Evolutionary conservation across 208 protist species (phyloP).

Genomic region (Leishmania tropica): DNA sequence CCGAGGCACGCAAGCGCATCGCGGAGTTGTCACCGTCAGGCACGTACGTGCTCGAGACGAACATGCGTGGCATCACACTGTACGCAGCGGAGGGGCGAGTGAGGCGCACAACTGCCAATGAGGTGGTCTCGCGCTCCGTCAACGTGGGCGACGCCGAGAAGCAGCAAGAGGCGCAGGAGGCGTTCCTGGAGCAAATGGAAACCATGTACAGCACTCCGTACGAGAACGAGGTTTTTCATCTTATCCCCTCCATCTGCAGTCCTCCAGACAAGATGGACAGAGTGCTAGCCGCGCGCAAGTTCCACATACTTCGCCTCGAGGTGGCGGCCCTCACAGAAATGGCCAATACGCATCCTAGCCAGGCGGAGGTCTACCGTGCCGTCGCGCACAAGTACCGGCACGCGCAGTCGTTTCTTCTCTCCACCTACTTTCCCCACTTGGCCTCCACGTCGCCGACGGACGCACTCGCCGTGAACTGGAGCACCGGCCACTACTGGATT

Average conservation of each 20-base stretch:
- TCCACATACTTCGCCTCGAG: slow-evolving; percentile 56
- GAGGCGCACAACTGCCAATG: slow-evolving; percentile 52
- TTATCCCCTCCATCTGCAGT: slow-evolving; percentile 62
- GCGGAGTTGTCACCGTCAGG: slow-evolving; percentile 53
- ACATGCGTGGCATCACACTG: slow-evolving; percentile 75
- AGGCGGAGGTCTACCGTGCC: slow-evolving; percentile 5
- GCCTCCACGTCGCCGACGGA: background rate
- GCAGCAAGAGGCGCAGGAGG: slow-evolving; percentile 16
- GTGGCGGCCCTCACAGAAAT: slow-evolving; percentile 38
- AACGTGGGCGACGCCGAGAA: slow-evolving; percentile 18
- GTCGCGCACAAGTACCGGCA: slow-evolving; percentile 45
- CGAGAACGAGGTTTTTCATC: slow-evolving; percentile 35
- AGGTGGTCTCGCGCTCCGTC: slow-evolving; percentile 52
- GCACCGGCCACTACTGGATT: slow-evolving; percentile 45
- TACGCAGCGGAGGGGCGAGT: slow-evolving; percentile 70
- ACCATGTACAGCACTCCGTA: slow-evolving; percentile 57
- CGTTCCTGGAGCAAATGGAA: slow-evolving; percentile 43
- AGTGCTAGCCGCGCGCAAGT: slow-evolving; percentile 71
- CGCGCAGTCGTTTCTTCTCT: slow-evolving; percentile 41
- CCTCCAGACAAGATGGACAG: slow-evolving; percentile 91
- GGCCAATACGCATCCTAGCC: slow-evolving; percentile 6
- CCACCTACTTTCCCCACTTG: slow-evolving; percentile 76
- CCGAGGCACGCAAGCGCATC: slow-evolving; percentile 35
- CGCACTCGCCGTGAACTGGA: slow-evolving; percentile 34
- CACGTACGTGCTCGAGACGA: slow-evolving; percentile 86